Evolutionary conservation across 2,329 filamentous ascomycete genomes (phyloP), one percentile per base, ranked within the genome.

Genomic region (Alternaria postmessia): DNA sequence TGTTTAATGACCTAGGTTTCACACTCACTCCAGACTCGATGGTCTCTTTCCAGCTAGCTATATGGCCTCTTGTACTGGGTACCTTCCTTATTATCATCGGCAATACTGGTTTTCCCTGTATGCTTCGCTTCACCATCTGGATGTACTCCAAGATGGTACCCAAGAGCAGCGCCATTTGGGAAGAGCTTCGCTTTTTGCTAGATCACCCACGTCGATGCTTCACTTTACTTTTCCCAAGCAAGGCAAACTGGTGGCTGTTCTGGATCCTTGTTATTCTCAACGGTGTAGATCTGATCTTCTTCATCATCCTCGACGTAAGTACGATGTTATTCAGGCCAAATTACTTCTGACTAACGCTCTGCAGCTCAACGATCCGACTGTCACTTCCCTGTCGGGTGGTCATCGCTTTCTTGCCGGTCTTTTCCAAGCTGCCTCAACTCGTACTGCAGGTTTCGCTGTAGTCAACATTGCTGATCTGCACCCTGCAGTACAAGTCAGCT

Each of bases 151-250:
- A 89, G 56, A 66, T 91, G 48, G 86, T 89, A 0, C 89, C 91
- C 4, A 80, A 80, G 26, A 85, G 83, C 7, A 91, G 88, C 26
- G 89, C 90, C 1, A 77, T 96, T 1, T 97, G 92, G 88, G 94
- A 99, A 77, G 94, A 97, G 76, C 82, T 98, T 11, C 87, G 88
- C 38, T 99, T 99, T 71, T 82, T 99, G 20, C 86, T 99, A 1
- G 94, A 98, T 72, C 95, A 99, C 69, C 95, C 95, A 0, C 90
- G 95, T 74, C 91, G 95, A 55, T 99, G 95, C 80, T 99, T 99
- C 74, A 99, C 95, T 0, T 83, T 99, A 14, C 83, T 99, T 0
- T 99, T 99, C 68, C 95, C 95, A 0, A 89, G 91, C 0, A 89
- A 88, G 54, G 93, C 94, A 2, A 98, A 92, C 1, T 98, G 95